Conservation (phyloP, 208 protist species). For the Porcisia deanei region DNA sequence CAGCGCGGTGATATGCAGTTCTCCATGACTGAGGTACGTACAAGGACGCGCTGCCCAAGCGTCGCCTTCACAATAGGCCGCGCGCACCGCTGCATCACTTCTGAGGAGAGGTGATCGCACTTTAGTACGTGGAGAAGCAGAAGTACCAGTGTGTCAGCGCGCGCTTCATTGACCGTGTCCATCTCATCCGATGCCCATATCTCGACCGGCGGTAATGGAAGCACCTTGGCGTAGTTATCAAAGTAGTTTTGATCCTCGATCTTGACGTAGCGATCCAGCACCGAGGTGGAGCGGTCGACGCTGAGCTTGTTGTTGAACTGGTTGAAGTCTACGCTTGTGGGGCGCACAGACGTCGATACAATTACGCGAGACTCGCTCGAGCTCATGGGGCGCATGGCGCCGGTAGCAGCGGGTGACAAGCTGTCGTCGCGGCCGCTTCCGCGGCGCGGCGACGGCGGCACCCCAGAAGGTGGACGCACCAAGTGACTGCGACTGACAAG, state of each 20-base stretch:
- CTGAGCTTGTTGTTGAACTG: constrained; percentile 69
- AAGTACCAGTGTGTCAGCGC: constrained; percentile 50
- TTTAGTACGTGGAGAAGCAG: constrained; percentile 73
- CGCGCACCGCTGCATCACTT: constrained; percentile 33
- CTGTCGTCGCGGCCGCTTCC: constrained; percentile 25
- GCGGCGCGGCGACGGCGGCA: constrained; percentile 35
- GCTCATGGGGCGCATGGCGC: constrained; percentile 26
- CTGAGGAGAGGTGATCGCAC: constrained; percentile 50
- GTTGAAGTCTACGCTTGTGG: constrained; percentile 73
- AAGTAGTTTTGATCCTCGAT: constrained; percentile 90
- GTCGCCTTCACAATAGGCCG: constrained; percentile 74
- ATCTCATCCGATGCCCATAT: constrained; percentile 59
- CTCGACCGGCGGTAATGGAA: constrained; percentile 67
- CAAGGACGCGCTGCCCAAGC: constrained; percentile 58
- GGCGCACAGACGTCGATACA: constrained; percentile 30
- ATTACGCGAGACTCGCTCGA: constrained; percentile 37
- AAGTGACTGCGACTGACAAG: constrained; percentile 55
- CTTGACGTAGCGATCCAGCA: constrained; percentile 87
- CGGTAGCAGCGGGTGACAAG: constrained; percentile 24
- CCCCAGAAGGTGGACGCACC: constrained; percentile 35
- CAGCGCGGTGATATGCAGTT: constrained; percentile 47
- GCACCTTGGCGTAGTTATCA: constrained; percentile 69
- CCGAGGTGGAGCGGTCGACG: constrained; percentile 56
- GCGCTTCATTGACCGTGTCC: constrained; percentile 19
- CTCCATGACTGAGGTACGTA: constrained; percentile 57